These are phyloP conservation scores for Stentor coeruleus DNA, from an alignment of 73 alveolate genomes.

Conservation along the genomic window DNA sequence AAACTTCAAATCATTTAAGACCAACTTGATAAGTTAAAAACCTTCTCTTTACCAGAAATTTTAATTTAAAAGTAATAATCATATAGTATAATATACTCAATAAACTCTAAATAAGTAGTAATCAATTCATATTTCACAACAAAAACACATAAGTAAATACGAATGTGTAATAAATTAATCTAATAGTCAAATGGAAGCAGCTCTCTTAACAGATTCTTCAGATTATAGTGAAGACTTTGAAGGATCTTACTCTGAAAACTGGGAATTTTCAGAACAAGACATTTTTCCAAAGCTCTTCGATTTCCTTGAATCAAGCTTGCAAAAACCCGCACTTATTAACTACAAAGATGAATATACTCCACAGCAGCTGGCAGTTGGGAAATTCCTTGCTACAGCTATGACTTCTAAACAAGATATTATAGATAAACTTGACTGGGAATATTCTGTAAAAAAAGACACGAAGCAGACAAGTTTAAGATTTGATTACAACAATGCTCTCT, in stretches of 20 bases:
- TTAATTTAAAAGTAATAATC: too few relatives aligned
- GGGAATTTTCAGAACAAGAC: neutral
- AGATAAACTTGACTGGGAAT: neutral
- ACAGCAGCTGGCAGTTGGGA: constrained; percentile 2
- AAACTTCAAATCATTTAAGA: too few relatives aligned
- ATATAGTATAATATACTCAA: too few relatives aligned
- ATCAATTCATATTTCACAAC: too few relatives aligned
- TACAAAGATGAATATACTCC: neutral
- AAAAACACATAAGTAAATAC: too few relatives aligned
- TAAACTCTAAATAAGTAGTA: too few relatives aligned
- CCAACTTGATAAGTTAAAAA: too few relatives aligned
- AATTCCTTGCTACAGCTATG: neutral
- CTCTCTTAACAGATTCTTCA: constrained; percentile 11
- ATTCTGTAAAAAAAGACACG: neutral
- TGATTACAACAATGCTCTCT: neutral
- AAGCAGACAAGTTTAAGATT: neutral
- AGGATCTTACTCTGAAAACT: neutral
- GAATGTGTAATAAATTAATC: too few relatives aligned
- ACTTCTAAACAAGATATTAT: neutral
- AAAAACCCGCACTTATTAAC: neutral
- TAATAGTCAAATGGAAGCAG: neutral
- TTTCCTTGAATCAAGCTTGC: neutral
- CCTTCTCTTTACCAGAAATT: too few relatives aligned
- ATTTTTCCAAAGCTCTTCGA: neutral
- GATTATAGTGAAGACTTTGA: constrained; percentile 11